Base-by-base conservation (phyloP, 805 yeast genomes). In the baker's yeast (Saccharomyces cerevisiae) region DNA sequence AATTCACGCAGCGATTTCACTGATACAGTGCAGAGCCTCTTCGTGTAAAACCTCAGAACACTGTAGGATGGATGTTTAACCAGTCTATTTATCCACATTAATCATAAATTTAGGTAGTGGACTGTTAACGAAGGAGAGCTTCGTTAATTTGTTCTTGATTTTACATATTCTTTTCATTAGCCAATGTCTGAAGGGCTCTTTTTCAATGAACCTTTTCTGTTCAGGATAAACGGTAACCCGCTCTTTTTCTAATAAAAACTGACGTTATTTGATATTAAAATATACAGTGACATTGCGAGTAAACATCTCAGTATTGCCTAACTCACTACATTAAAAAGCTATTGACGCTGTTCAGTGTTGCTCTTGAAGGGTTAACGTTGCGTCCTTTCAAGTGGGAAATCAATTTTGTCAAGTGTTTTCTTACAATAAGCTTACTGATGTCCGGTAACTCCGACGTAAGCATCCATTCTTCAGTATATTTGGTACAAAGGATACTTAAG, bases 331-430 rank as follows among this genome's bases (percentile, higher is more conserved):
- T 79, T 30, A 85, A 59, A 56, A 58, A 80, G 1, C 82, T 68
- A 57, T 88, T 85, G 1, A 87, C 81, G 29, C 91, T 79, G 60
- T 85, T 90, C 46, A 88, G 71, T 0, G 95, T 85, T 10, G 88
- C 83, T 50, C 96, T 73, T 53, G 90, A 83, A 0, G 96, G 96
- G 56, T 88, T 86, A 4, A 79, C 80, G 46, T 76, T 79, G n/a
- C 78, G 65, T 0, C 67, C 69, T 8, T 63, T 52, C n/a, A 67
- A 50, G 6, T 71, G 66, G 2, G 76, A 69, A 17, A 78, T 73
- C 2, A 89, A 61, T 48, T 66, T 66, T 2, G 82, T 78, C 30
- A 89, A 69, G 53, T 85, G 83, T 54, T 76, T 76, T 53, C 82
- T 77, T 4, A 87, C 77, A 8, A 73, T 66, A 28, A 76, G 80